These are phyloP conservation scores for Flaveria floridana DNA, from an alignment of 140 eudicot species.

Conservation along the genomic window DNA sequence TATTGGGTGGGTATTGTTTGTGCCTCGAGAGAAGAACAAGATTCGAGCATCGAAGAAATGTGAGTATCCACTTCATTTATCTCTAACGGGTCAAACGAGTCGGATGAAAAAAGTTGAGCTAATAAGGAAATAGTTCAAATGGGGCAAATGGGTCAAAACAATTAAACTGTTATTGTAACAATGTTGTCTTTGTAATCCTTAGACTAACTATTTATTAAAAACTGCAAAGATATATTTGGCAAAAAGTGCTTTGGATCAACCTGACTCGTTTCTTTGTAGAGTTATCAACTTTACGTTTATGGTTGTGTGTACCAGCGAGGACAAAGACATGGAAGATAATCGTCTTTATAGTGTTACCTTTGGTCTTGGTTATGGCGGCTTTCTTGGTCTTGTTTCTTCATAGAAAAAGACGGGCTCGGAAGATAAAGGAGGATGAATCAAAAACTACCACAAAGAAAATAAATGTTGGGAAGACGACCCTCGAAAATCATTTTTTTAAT, in stretches of 20 bases:
- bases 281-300: slow-evolving; percentile 3
- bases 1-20: slow-evolving; percentile 58
- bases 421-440: slow-evolving; percentile 30
- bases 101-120: not conserved
- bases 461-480: slow-evolving; percentile 31
- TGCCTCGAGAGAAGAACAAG: slow-evolving; percentile 46
- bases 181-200: not conserved
- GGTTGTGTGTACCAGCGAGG: slow-evolving; percentile 26
- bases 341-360: slow-evolving; percentile 35
- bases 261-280: not conserved
- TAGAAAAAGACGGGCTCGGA: slow-evolving; percentile 34
- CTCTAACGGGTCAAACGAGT: not conserved
- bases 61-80: slow-evolving; percentile 26
- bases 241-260: slow-evolving; percentile 1
- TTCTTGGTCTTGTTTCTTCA: slow-evolving; percentile 32
- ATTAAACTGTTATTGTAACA: not conserved
- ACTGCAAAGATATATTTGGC: not conserved
- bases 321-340: slow-evolving; percentile 43
- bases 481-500: slow-evolving; percentile 38
- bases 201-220: not conserved
- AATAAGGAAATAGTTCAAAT: not conserved
- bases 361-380: slow-evolving; percentile 33
- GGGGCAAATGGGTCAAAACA: not conserved
- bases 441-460: slow-evolving; percentile 28
- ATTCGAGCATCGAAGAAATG: slow-evolving; percentile 32